phyloP scores from a whole-genome alignment of 176 grass and related monocot species.

The Aegilops umbellulata region DNA sequence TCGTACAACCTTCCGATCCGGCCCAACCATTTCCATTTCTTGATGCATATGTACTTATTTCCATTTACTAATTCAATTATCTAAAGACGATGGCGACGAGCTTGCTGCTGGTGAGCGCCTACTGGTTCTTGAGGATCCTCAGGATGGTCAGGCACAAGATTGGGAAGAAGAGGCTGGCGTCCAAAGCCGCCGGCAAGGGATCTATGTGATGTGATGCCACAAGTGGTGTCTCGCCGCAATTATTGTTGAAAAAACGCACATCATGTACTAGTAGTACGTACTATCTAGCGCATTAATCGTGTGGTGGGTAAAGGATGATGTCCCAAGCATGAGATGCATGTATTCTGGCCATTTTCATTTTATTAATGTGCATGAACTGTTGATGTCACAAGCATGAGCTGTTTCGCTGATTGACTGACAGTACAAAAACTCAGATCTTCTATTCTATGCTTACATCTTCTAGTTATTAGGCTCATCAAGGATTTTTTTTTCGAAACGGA shows the following conservation, averaged over 20 bases:
- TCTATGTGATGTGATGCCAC: background rate
- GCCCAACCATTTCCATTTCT: background rate
- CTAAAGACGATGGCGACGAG: constrained; percentile 65
- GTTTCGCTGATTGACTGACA: too few relatives aligned
- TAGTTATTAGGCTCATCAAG: too few relatives aligned
- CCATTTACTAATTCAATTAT: background rate
- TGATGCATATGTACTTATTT: background rate
- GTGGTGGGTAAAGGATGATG: background rate
- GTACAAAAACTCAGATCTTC: too few relatives aligned
- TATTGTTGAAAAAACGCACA: background rate
- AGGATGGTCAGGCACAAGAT: constrained; percentile 76
- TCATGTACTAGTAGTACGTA: background rate
- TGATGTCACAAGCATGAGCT: too few relatives aligned
- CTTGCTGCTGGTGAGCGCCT: constrained; percentile 78
- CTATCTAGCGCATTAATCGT: background rate
- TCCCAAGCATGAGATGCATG: background rate
- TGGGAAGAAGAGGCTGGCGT: constrained; percentile 30
- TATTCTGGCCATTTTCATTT: background rate
- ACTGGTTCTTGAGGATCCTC: constrained; percentile 86
- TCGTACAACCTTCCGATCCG: too few relatives aligned
- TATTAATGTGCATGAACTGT: background rate
- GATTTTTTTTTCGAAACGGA: too few relatives aligned
- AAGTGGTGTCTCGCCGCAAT: background rate
- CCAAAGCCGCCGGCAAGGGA: constrained; percentile 4
- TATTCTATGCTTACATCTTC: too few relatives aligned